Percentiles rank a stretch among this genome's conserved stretches.
Conservation (phyloP, 2,329 filamentous ascomycete species). For the Aspergillus neotritici region DNA sequence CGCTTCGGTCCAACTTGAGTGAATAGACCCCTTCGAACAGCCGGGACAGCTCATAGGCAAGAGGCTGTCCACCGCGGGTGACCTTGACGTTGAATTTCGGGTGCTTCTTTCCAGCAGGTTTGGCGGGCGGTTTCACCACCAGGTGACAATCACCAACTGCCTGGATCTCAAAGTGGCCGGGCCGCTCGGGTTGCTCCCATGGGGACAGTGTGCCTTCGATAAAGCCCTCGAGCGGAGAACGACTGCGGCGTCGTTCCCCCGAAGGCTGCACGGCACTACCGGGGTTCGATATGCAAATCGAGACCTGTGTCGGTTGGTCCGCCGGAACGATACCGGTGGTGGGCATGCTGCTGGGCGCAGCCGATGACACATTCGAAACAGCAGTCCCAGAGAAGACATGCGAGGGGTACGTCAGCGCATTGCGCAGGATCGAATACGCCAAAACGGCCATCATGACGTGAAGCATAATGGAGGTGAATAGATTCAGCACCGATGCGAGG, state of each 20-base stretch:
- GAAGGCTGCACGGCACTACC: constrained; percentile 14
- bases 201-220: constrained; percentile 20
- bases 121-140: constrained; percentile 46
- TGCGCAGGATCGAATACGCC: constrained; percentile 27
- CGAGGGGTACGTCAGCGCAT: constrained; percentile 19
- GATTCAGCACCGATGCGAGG: constrained; percentile 22
- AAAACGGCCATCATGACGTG: constrained; percentile 25
- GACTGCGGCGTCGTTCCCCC: constrained; percentile 11
- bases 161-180: constrained; percentile 47
- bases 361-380: constrained; percentile 15
- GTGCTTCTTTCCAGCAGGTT: constrained; percentile 41
- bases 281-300: constrained; percentile 21
- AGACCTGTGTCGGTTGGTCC: constrained; percentile 16
- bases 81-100: constrained; percentile 48
- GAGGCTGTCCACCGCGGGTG: constrained; percentile 35
- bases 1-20: constrained; percentile 45
- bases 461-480: constrained; percentile 24
- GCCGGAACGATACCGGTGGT: constrained; percentile 19
- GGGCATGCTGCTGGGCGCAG: constrained; percentile 11
- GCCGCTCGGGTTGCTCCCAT: constrained; percentile 21
- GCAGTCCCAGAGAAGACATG: constrained; percentile 22
- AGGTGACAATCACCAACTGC: constrained; percentile 51
- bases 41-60: constrained; percentile 44
- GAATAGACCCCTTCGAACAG: constrained; percentile 52
- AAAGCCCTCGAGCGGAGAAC: constrained; percentile 22